Evolutionary conservation across 441 rosid species (phyloP).

Genomic region (Pelargonium fulgidum): DNA sequence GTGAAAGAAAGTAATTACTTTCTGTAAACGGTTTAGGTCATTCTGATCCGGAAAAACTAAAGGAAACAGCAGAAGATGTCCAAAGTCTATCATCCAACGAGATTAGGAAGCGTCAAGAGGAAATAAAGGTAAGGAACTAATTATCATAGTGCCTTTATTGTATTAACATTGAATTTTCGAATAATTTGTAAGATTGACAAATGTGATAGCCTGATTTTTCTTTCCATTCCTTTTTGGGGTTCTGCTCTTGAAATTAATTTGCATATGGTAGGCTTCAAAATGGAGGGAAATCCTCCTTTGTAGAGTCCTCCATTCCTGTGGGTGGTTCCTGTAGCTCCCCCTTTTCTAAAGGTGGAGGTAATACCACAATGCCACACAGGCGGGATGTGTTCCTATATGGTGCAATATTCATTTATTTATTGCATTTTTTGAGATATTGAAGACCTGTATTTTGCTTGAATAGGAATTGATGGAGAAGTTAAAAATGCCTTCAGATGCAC

Average conservation of each 20-base stretch:
- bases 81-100: conserved; percentile 54
- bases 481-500: conserved; percentile 71
- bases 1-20: background rate
- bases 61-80: conserved; percentile 61
- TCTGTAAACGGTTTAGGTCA: conserved; percentile 40
- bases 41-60: conserved; percentile 69
- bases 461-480: conserved; percentile 72
- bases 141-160: background rate
- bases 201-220: background rate
- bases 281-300: no score
- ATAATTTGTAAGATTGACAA: background rate
- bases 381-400: no score
- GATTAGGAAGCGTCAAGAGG: conserved; percentile 61
- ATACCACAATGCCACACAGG: no score
- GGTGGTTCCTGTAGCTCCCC: background rate
- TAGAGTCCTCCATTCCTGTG: background rate
- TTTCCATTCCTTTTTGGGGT: background rate
- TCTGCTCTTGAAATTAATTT: background rate
- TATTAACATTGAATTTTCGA: background rate
- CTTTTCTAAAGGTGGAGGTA: background rate
- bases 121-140: conserved; percentile 53
- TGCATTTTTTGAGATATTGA: background rate
- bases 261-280: background rate
- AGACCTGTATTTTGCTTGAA: conserved; percentile 9
- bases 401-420: background rate